Base-by-base conservation (phyloP, 2,329 filamentous ascomycete genomes). In the Aureobasidium sp. region DNA sequence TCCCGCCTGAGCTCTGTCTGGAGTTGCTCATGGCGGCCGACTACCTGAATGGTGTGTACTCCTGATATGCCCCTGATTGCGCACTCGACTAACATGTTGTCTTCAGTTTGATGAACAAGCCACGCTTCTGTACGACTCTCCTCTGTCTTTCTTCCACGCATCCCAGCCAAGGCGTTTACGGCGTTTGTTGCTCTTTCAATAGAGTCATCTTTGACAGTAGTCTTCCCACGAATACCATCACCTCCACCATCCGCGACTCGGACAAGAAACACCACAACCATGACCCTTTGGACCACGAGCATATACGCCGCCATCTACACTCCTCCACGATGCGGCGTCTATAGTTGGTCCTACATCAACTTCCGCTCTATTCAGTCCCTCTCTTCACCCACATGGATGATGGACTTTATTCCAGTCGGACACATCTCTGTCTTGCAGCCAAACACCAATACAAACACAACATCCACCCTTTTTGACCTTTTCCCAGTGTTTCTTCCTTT, bases 1-100 rank as follows among this genome's bases (percentile, higher is more conserved):
- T 92, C 63, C 88, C 88, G 14, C 84, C 88, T 34, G 88, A 92
- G 76, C 78, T 92, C 55, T 91, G 88, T 68, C 79, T 93, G 47
- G 89, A 92, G 76, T 74, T 93, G 64, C 76, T 93, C 66, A 87
- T 88, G 77, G 89, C 88, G 15, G 88, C 89, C 29, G 88, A 92
- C 75, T 93, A 85, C 72, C 77, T 92, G 66, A 86, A 89, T 75
- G 80, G 82, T 84, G 72, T 72, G 79, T 70, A 17, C 41, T 34
- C 14, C 20, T 20, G 9, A 31, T 44, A 11, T 39, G 0, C 17
- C 7, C n/a, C 12, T 20, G 17, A n/a, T 5, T 6, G 1, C 25
- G 22, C 27, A 37, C 29, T 15, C 8, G 36, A n/a, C 25, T 34
- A 12, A 62, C 64, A 49, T 29, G 62, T 20, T 29, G 62, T 20